Percentiles rank a stretch among this genome's conserved stretches.
Conservation (phyloP, 805 yeast genomes). For the Deakozyma indianensis region DNA sequence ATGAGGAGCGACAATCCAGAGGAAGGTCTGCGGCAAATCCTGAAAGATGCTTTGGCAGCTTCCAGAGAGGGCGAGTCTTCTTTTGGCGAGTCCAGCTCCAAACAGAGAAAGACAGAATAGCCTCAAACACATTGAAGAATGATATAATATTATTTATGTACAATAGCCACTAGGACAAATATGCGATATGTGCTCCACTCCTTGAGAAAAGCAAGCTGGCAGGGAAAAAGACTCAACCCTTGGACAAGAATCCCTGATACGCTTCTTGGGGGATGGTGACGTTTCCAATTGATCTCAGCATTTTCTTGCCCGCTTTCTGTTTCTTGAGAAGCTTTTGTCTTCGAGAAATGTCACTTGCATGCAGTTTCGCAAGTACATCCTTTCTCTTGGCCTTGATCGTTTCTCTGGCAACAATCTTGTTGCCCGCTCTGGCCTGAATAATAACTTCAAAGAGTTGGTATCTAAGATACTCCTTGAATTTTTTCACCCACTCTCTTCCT, state of each 20-base stretch:
- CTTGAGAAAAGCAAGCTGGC: too few species aligned
- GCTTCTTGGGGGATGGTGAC: conserved; percentile 74
- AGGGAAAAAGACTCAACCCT: too few species aligned
- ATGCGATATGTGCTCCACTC: too few species aligned
- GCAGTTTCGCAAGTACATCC: conserved; percentile 86
- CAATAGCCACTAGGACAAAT: neutral
- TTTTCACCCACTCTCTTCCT: conserved; percentile 72
- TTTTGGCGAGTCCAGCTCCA: neutral
- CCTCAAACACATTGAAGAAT: neutral
- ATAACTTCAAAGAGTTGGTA: conserved; percentile 86
- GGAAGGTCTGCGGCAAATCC: conserved; percentile 53
- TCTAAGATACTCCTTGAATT: conserved; percentile 64
- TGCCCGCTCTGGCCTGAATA: conserved; percentile 77
- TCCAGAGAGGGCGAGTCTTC: neutral
- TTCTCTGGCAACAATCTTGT: conserved; percentile 74
- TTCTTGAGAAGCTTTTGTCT: conserved; percentile 74
- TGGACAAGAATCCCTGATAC: conserved; percentile 62
- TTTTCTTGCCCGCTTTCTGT: conserved; percentile 89
- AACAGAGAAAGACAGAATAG: neutral
- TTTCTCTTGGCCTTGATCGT: conserved; percentile 87
- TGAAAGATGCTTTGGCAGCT: conserved; percentile 45
- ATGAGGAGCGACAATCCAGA: conserved; percentile 73
- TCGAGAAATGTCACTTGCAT: conserved; percentile 86
- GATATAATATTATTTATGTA: neutral
- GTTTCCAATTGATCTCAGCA: conserved; percentile 64